Evolutionary conservation across 176 grass and related monocot genomes (phyloP), one percentile per base, ranked within the genome.

Genomic region (Poa pratensis): DNA sequence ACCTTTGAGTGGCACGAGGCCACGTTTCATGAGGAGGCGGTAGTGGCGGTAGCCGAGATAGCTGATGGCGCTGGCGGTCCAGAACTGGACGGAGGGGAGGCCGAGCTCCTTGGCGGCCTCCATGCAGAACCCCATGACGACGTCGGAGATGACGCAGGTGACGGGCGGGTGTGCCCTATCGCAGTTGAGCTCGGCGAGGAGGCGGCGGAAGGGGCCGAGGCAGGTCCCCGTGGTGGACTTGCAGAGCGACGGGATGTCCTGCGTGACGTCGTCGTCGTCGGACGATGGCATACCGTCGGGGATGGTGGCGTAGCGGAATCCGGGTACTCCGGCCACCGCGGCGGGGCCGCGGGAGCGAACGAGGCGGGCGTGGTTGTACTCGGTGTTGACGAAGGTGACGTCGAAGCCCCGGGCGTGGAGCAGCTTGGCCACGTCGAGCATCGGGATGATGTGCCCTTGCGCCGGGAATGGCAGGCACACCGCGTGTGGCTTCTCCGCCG

Each of bases 381-480:
- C 82, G 48, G 88, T 85, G 93, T 92, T 88, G 80, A 92, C 87
- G 83, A 95, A 95, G 75, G 93, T 95, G 70, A 94, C 84, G 57
- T 83, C 19, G 90, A 94, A 92, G 82, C 95, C 92, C 15, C 75
- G 58, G 54, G 92, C 89, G 84, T 97, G 90, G 62, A 97, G 95
- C 3, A 97, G 64, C 86, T 96, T 96, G 5, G 91, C 89, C 2
- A 96, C 84, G 67, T 91, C 83, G 3, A 96, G 91, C 90, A 94
- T 92, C 24, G 95, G 88, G 0, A 82, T 97, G 76, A 97, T 77
- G 83, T 94, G 90, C 45, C 95, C 92, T 84, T 97, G 95, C 32
- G 84, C 88, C 23, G 95, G 95, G 63, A 86, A 82, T 20, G 95
- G 92, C 40, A 97, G 48, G 88, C 87, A 88, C 15, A 97, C 92